Base-by-base conservation (phyloP, 2,329 filamentous ascomycete species). In the Catunica adiposa region DNA sequence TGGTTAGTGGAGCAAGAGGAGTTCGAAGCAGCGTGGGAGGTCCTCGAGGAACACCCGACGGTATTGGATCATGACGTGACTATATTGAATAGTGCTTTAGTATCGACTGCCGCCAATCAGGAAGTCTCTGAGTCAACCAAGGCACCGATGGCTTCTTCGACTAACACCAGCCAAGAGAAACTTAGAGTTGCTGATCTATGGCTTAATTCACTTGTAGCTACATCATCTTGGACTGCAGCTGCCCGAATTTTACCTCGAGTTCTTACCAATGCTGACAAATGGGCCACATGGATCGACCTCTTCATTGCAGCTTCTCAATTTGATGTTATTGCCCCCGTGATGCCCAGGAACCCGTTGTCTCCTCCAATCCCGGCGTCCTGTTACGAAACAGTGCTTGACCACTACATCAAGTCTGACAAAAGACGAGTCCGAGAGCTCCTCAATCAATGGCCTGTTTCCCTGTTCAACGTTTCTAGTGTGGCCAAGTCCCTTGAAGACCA, bases 221-320 rank as follows among this genome's bases (percentile, higher is more conserved):
- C 78, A 0, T 76, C 79, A 7, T 75, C 90, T 59, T 98, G 92
- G 92, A 66, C 66, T 7, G 73, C 77, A 57, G 92, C 92, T 4
- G 90, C 88, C 0, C 75, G 84, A 63, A 75, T 94, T 3, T 90
- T 89, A 58, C 86, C 84, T 14, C 88, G 83, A 63, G 89, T 96
- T 0, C 73, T 98, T 1, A 81, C 81, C 46, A 87, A 83, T 1
- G 80, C 88, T 1, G 75, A 84, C 51, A 75, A 84, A 62, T 98
- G 92, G 92, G 89, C 97, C 69, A 87, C 94, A 63, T 97, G 90
- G 89, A 84, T 94, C 3, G 94, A 86, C 80, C 83, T 80, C 0
- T 98, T 98, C 69, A 87, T 89, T 6, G 84, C 88, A 42, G 84
- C 86, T 1, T 78, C 86, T 60, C 88, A 82, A 64, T 88, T 94